Percentiles rank a stretch among this genome's conserved stretches.
phyloP scores from a whole-genome alignment of 495 filamentous ascomycete genomes.

The Xylaria venustula region DNA sequence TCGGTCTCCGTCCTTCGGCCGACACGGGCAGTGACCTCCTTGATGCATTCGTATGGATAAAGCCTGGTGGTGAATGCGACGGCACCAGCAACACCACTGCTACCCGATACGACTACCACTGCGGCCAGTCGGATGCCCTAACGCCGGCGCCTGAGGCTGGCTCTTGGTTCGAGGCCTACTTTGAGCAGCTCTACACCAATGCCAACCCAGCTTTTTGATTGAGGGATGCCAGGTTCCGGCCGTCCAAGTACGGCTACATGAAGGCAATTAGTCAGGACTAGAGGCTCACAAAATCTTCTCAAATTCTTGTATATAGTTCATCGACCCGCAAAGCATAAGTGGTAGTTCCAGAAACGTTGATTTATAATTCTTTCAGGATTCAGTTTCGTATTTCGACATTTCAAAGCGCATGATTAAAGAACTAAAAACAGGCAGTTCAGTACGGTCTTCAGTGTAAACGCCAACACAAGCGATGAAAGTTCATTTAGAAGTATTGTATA shows the following conservation, averaged over 20 bases:
- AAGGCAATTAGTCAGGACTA: background rate
- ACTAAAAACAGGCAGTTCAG: too few relatives aligned
- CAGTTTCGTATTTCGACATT: too few relatives aligned
- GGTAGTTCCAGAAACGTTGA: too few relatives aligned
- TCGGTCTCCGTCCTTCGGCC: conserved; percentile 62
- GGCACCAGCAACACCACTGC: conserved; percentile 59
- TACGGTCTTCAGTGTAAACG: too few relatives aligned
- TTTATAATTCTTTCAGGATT: too few relatives aligned
- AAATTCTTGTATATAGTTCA: conserved; percentile 9
- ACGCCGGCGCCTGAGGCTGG: conserved; percentile 67
- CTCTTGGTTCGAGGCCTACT: conserved; percentile 71
- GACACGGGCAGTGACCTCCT: conserved; percentile 58
- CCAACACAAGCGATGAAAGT: too few relatives aligned
- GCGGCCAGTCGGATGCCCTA: conserved; percentile 48
- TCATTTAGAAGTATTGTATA: too few relatives aligned
- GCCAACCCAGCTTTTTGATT: conserved; percentile 49
- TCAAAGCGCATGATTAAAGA: too few relatives aligned
- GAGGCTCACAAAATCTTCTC: background rate
- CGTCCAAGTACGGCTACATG: background rate
- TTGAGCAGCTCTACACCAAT: conserved; percentile 62
- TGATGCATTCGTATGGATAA: conserved; percentile 78
- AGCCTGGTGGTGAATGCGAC: conserved; percentile 75
- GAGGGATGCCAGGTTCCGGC: background rate
- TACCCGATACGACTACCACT: conserved; percentile 61
- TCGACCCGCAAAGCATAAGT: background rate